A percentile compares a stretch with the other conserved stretches of the same genome.
phyloP scores from a whole-genome alignment of 805 yeast species.

The Yamadazyma ubonensis region DNA sequence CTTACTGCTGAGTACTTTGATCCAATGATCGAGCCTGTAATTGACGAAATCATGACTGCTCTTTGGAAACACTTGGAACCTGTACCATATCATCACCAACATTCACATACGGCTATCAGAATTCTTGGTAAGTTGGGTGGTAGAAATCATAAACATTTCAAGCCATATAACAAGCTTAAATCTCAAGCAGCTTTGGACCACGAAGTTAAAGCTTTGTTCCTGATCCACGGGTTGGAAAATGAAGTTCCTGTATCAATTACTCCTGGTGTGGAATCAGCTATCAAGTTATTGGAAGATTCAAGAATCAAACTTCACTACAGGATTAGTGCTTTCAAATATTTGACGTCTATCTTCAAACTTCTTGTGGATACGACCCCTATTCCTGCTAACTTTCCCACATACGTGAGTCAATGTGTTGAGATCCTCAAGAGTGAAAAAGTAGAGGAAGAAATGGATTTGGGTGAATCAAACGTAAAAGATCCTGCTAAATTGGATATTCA shows the following conservation, averaged over 20 bases:
- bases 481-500: slow-evolving; percentile 52
- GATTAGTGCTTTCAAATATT: slow-evolving; percentile 71
- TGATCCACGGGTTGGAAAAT: slow-evolving; percentile 63
- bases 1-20: slow-evolving; percentile 95
- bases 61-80: slow-evolving; percentile 90
- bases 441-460: slow-evolving; percentile 33
- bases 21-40: slow-evolving; percentile 94
- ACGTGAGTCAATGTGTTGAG: slow-evolving; percentile 51
- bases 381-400: slow-evolving; percentile 42
- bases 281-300: slow-evolving; percentile 69
- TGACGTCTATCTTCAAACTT: slow-evolving; percentile 63
- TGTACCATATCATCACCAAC: slow-evolving; percentile 90
- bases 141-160: slow-evolving; percentile 81
- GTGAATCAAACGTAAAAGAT: slow-evolving; percentile 47
- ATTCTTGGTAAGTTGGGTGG: slow-evolving; percentile 96
- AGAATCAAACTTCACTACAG: slow-evolving; percentile 64
- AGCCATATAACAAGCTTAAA: slow-evolving; percentile 67
- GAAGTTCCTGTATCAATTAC: slow-evolving; percentile 73
- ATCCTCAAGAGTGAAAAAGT: slow-evolving; percentile 41
- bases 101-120: slow-evolving; percentile 90
- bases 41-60: slow-evolving; percentile 91
- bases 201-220: slow-evolving; percentile 66
- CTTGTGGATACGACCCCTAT: slow-evolving; percentile 58
- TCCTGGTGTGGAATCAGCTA: slow-evolving; percentile 78
- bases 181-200: slow-evolving; percentile 58